Conservation (phyloP, 2,329 filamentous ascomycete species). For the Fusarium sp. region DNA sequence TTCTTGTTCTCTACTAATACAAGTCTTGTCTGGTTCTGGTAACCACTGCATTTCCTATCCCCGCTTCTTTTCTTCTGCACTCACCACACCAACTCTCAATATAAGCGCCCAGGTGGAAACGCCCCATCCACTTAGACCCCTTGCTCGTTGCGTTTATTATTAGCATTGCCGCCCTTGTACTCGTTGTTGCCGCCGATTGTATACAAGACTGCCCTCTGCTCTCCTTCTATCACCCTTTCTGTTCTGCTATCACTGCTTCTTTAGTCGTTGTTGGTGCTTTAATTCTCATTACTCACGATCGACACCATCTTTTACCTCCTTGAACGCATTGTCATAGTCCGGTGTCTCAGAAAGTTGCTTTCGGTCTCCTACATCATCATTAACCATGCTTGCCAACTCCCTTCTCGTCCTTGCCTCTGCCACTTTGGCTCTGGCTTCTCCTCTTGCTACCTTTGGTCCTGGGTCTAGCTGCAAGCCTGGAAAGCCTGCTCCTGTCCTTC, state of each 20-base stretch:
- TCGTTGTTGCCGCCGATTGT: constrained; percentile 31
- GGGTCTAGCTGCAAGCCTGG: constrained; percentile 29
- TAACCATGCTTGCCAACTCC: constrained; percentile 48
- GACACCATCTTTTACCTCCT: constrained; percentile 26
- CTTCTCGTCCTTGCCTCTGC: constrained; percentile 48
- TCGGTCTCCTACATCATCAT: constrained; percentile 6
- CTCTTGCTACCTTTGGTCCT: constrained; percentile 25
- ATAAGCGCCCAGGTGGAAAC: constrained; percentile 44
- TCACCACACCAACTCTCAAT: constrained; percentile 24
- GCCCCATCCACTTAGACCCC: constrained; percentile 31
- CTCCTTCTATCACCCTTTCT: background rate
- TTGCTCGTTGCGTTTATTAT: constrained; percentile 41
- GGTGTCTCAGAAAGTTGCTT: constrained; percentile 22
- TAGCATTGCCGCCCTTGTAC: constrained; percentile 40
- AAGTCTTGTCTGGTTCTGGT: background rate
- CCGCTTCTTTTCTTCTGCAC: constrained; percentile 31
- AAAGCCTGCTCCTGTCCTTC: constrained; percentile 45
- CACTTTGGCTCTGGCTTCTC: constrained; percentile 46
- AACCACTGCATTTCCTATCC: constrained; percentile 10
- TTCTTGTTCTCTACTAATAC: background rate
- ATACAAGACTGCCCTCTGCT: constrained; percentile 29
- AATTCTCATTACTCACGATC: constrained; percentile 18
- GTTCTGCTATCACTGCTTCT: constrained; percentile 12
- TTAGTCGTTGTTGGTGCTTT: constrained; percentile 27
- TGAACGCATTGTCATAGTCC: constrained; percentile 9